These are phyloP conservation scores for Chaetomiaceae sp. DNA, from an alignment of 2,329 filamentous ascomycete species.

Conservation along the genomic window DNA sequence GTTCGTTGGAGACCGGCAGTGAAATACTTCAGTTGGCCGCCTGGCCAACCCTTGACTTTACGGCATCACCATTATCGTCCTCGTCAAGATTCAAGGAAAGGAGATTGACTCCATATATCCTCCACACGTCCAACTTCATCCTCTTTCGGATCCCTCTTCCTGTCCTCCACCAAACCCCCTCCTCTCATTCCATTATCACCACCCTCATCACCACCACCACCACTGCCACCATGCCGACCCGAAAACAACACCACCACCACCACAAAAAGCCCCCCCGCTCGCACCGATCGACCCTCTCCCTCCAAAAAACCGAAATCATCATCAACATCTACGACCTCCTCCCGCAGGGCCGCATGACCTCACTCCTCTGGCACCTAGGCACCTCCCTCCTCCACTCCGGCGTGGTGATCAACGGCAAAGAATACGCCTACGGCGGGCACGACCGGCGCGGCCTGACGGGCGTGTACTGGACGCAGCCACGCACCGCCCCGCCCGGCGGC, in stretches of 20 bases:
- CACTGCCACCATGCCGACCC: conserved; percentile 34
- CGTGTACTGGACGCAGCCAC: conserved; percentile 77
- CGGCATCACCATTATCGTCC: background rate
- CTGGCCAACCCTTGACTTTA: background rate
- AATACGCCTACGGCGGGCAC: conserved; percentile 85
- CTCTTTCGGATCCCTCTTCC: background rate
- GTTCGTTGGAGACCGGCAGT: background rate
- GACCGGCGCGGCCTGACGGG: conserved; percentile 65
- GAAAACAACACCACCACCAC: too few relatives aligned
- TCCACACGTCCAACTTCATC: background rate
- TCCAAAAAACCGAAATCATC: conserved; percentile 66
- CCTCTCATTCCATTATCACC: background rate
- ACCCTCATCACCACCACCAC: background rate
- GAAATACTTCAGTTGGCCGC: too few relatives aligned
- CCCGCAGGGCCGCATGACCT: conserved; percentile 70
- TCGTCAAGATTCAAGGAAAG: too few relatives aligned
- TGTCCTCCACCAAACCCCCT: background rate
- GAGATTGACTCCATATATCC: background rate
- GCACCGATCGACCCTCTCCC: conserved; percentile 62
- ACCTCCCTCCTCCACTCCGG: conserved; percentile 76
- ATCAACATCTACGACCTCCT: conserved; percentile 78
- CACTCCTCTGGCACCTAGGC: conserved; percentile 71
- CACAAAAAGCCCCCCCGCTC: conserved; percentile 36
- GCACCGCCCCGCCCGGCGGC: conserved; percentile 67
- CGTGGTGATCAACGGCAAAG: conserved; percentile 71